Conservation (phyloP, 176 grass and related monocot species). For the sorghum (Sorghum bicolor) region DNA sequence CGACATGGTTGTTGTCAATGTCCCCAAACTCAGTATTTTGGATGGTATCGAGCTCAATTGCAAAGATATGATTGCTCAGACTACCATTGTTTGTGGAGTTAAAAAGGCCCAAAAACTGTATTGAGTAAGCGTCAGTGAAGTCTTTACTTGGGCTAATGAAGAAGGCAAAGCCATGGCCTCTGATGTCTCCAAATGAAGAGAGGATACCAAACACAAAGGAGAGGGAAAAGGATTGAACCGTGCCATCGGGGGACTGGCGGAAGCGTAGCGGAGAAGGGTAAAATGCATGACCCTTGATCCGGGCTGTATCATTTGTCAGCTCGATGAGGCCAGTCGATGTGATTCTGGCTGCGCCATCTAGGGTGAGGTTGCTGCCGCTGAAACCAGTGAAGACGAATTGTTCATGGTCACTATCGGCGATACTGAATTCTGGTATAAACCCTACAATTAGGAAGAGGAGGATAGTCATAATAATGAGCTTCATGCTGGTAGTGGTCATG, state of each 20-base stretch:
- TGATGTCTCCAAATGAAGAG: constrained; percentile 9
- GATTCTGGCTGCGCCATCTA: constrained; percentile 21
- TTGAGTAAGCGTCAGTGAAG: not conserved
- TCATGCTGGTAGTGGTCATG: not conserved
- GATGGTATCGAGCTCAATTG: constrained; percentile 23
- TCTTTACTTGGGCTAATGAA: constrained; percentile 8
- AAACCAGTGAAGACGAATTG: constrained; percentile 29
- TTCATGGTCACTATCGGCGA: not conserved
- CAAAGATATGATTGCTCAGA: not conserved
- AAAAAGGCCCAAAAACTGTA: constrained; percentile 24
- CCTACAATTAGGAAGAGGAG: not conserved
- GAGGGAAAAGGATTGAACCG: constrained; percentile 24
- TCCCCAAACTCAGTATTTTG: constrained; percentile 31
- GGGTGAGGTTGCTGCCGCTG: not conserved
- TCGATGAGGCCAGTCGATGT: not conserved
- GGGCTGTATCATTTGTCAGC: constrained; percentile 4
- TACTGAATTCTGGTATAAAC: not conserved
- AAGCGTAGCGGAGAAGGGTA: constrained; percentile 3
- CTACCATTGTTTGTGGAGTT: constrained; percentile 10
- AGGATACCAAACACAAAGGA: constrained; percentile 36
- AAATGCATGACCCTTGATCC: constrained; percentile 20
- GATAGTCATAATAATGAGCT: not conserved
- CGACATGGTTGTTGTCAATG: constrained; percentile 46
- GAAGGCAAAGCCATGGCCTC: constrained; percentile 43
- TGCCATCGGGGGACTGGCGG: not conserved